Conservation (phyloP, 192 early-diverging fungal genomes). For the Mortierella hygrophila region DNA sequence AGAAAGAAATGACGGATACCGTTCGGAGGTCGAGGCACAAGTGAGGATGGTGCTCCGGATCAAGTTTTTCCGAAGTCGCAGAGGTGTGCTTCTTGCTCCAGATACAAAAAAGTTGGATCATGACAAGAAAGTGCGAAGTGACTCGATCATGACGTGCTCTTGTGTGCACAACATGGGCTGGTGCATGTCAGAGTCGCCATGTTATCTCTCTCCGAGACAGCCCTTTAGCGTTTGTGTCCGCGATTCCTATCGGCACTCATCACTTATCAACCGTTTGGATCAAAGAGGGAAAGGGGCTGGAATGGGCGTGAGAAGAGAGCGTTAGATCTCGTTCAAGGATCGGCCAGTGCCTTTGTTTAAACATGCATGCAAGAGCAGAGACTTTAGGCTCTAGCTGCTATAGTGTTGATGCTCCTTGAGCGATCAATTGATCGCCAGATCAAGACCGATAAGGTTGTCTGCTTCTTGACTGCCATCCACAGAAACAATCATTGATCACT, state of each 20-base stretch:
- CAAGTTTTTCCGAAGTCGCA: not conserved
- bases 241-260: not conserved
- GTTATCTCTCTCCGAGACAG: not conserved
- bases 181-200: constrained; percentile 3
- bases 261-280: not conserved
- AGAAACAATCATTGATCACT: no score
- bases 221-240: not conserved
- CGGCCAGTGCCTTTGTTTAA: no score
- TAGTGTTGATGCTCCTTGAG: no score
- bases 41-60: not conserved
- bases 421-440: no score
- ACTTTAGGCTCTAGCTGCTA: no score
- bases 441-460: no score
- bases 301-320: no score
- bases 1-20: not conserved
- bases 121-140: not conserved
- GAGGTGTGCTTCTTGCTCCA: not conserved
- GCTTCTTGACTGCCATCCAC: no score
- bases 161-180: not conserved
- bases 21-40: not conserved
- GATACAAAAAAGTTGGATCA: not conserved
- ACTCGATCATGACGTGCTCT: not conserved
- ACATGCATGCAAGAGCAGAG: no score
- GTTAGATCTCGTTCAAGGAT: no score
- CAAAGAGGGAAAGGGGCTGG: no score